Conservation (phyloP, 257 asterid genomes). For the Nicotiana noctiflora region DNA sequence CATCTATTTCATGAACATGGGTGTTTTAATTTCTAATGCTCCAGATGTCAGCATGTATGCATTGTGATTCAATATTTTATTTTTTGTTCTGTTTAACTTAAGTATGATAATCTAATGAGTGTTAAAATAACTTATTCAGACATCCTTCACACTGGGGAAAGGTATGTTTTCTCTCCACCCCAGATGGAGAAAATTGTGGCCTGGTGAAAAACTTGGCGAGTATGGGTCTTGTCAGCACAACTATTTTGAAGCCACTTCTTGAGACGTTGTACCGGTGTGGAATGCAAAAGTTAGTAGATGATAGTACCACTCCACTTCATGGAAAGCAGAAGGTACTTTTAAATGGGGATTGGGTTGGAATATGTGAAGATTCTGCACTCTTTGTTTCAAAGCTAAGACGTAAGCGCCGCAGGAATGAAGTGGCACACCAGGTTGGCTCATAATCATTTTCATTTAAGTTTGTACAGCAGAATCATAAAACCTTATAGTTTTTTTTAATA, state of each 20-base stretch:
- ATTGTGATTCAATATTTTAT: not conserved
- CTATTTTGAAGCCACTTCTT: conserved; percentile 35
- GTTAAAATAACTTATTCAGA: conserved; percentile 37
- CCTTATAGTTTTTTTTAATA: not conserved
- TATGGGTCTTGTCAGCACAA: conserved; percentile 76
- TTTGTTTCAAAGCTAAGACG: conserved; percentile 63
- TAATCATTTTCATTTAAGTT: conserved; percentile 19
- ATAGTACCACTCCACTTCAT: conserved; percentile 31
- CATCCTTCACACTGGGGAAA: conserved; percentile 99
- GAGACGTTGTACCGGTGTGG: conserved; percentile 56
- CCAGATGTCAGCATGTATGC: not conserved
- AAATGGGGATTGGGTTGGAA: conserved; percentile 92
- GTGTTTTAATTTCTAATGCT: not conserved
- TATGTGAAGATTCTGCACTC: conserved; percentile 57
- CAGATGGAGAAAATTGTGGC: conserved; percentile 99
- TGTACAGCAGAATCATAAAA: conserved; percentile 6
- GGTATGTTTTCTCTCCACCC: conserved; percentile 86
- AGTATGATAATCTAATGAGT: conserved; percentile 13
- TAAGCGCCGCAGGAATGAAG: conserved; percentile 60
- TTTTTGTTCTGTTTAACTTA: not conserved
- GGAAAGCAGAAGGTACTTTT: conserved; percentile 62
- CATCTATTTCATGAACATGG: not conserved
- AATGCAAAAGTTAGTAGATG: conserved; percentile 56
- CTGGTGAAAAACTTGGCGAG: conserved; percentile 88
- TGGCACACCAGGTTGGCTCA: conserved; percentile 60